Evolutionary conservation across 495 filamentous ascomycete species (phyloP), one percentile per base, ranked within the genome.

Genomic region (Lophiotrema nucula): DNA sequence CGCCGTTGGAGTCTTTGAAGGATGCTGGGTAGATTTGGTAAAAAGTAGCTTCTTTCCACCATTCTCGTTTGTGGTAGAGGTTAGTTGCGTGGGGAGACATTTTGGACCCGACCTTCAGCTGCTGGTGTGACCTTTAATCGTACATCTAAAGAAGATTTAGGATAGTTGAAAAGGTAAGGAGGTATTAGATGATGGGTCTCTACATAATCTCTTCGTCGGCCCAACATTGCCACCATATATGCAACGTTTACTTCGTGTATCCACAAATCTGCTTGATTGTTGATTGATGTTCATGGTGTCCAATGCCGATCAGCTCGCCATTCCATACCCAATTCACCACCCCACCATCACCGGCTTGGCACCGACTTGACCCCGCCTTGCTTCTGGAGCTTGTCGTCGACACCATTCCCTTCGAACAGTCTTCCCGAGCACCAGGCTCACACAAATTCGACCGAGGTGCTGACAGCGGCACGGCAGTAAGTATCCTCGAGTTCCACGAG

Each of bases 21-120:
- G 37, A 51, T 1, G 69, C 67, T 4, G 70, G 70, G 47, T 73
- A 73, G 42, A 73, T 63, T 45, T 73, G 70, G 54, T 72, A 72
- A 47, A 72, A 62, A 3, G 47, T 48, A 1, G 60, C 58, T 58
- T 70, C 65, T 47, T 70, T 70, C 67, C 67, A 70, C 67, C 67
- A 69, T 4, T 33, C 16, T 4, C 50, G 58, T 19, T 28, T 45
- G 42, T 61, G 58, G 13, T 26, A 13, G 18, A 35, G 23, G 18
- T 23, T 26, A 6, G 43, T 44, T 38, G 45, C 50, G 51, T 56
- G 44, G 11, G 51, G 51, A 48, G 58, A 48, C 58, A 61, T 61
- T 15, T 3, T n/a, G n/a, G n/a, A n/a, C n/a, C n/a, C n/a, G n/a
- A n/a, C n/a, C n/a, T n/a, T n/a, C n/a, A n/a, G n/a, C n/a, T n/a